Evolutionary conservation across 2,329 filamentous ascomycete genomes (phyloP).

Genomic region (Claviceps paspali): DNA sequence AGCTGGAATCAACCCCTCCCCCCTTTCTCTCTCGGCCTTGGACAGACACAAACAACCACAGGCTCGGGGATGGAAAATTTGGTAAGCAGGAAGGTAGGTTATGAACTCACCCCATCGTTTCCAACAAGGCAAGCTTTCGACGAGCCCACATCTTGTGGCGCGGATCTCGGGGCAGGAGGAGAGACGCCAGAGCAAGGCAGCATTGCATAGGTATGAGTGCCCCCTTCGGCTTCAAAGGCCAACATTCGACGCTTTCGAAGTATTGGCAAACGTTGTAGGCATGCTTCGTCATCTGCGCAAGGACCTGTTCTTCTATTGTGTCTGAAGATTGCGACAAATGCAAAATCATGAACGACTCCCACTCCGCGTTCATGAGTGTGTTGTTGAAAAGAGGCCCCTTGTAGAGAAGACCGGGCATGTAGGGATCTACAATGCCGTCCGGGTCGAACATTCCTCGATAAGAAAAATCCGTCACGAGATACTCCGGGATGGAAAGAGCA

Average conservation of each 20-base stretch:
- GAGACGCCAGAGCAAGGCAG: slow-evolving; percentile 55
- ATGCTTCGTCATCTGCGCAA: slow-evolving; percentile 40
- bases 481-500: slow-evolving; percentile 42
- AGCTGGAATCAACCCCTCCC: too few relatives aligned
- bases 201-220: slow-evolving; percentile 60
- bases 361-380: slow-evolving; percentile 62
- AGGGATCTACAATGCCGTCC: slow-evolving; percentile 61
- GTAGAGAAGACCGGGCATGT: slow-evolving; percentile 53
- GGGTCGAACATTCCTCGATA: slow-evolving; percentile 34
- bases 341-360: slow-evolving; percentile 66
- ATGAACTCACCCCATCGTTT: slow-evolving; percentile 57
- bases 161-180: slow-evolving; percentile 66
- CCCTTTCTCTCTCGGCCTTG: too few relatives aligned
- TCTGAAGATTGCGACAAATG: slow-evolving; percentile 58
- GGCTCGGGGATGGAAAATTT: background rate
- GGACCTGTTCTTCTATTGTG: slow-evolving; percentile 33
- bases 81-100: background rate
- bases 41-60: too few relatives aligned
- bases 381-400: slow-evolving; percentile 55
- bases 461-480: slow-evolving; percentile 49
- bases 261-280: slow-evolving; percentile 61
- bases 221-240: slow-evolving; percentile 54
- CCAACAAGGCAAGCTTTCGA: slow-evolving; percentile 62
- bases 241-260: slow-evolving; percentile 63
- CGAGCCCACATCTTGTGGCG: slow-evolving; percentile 67